Percentiles rank a stretch among this genome's conserved stretches.
phyloP scores from a whole-genome alignment of 108 stramenopile genomes.

The Skeletonema potamos region DNA sequence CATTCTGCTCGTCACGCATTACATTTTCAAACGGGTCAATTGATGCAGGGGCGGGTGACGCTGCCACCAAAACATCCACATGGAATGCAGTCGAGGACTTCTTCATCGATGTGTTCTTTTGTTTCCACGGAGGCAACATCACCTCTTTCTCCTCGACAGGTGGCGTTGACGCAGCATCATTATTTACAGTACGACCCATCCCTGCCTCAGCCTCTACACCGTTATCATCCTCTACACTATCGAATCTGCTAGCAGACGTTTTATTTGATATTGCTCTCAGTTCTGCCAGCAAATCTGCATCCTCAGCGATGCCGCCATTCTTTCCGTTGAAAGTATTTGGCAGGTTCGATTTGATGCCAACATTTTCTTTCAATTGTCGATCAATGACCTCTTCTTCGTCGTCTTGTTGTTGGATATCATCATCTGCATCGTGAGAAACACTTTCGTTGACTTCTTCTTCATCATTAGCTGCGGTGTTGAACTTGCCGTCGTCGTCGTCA shows the following conservation, averaged over 20 bases:
- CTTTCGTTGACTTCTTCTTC: too few relatives aligned
- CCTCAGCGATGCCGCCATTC: conserved; percentile 77
- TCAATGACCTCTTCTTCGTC: conserved; percentile 31
- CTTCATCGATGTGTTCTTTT: conserved; percentile 3
- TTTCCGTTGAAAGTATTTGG: conserved; percentile 70
- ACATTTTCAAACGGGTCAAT: not conserved
- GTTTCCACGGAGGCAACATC: conserved; percentile 15
- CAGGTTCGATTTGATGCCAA: conserved; percentile 37
- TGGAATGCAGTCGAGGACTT: not conserved
- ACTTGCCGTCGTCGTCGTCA: too few relatives aligned
- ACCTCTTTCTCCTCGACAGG: not conserved
- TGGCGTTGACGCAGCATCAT: not conserved
- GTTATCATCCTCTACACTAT: conserved; percentile 7
- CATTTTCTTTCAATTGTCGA: conserved; percentile 10
- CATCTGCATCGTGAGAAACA: not conserved
- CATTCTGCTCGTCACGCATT: not conserved
- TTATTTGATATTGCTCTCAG: conserved; percentile 56
- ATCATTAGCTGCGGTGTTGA: too few relatives aligned
- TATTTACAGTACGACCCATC: not conserved
- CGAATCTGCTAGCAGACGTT: conserved; percentile 40
- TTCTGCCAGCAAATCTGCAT: conserved; percentile 53
- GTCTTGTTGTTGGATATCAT: conserved; percentile 17
- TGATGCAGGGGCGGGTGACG: not conserved
- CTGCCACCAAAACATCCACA: not conserved
- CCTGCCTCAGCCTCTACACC: not conserved